Evolutionary conservation across 2,329 filamentous ascomycete genomes (phyloP), one percentile per base, ranked within the genome.

Genomic region (Domatiomyces catenatus): DNA sequence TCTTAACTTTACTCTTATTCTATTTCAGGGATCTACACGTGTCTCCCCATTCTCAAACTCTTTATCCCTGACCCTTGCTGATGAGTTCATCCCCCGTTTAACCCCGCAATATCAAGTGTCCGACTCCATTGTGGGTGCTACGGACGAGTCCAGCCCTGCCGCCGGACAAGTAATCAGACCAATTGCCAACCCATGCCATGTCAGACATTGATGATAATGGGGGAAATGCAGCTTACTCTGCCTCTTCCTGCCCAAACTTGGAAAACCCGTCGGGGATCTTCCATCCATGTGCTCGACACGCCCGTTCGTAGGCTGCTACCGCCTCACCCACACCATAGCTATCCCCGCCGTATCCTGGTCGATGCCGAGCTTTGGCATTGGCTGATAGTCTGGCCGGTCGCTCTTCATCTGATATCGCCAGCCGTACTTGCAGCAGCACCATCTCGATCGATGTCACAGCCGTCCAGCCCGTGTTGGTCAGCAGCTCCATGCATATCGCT

Each of bases 381-480:
- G 36, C 49, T 10, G 94, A 68, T 10, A 95, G 68, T n/a, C 84
- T 76, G 15, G 86, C 89, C 0, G 86, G 86, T 43, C 64, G 85
- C 0, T 92, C 83, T 1, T 70, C 68, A 47, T 75, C 82, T 50
- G 73, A 79, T 12, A 94, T 76, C 0, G 86, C 86, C 68, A 93
- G 69, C 19, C 84, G 81, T 20, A 95, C 81, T 64, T 93, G 85
- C 22, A 94, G 64, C 12, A 95, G 69, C 2, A 94, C 80, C 48
- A 79, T 83, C 63, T 94, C 88, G 57, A 94, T 80, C 17, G 77
- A 80, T 48, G 75, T 78, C 1, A 76, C 80, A 0, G 84, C 80
- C 19, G 75, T 80, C 89, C 89, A 95, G 22, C 88, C 89, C 5
- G 79, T 77, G 64, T 82, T 87, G 1, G 88, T 94, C 54, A 94